Conservation (phyloP, 805 yeast species). For the Soucietia sequanensis region DNA sequence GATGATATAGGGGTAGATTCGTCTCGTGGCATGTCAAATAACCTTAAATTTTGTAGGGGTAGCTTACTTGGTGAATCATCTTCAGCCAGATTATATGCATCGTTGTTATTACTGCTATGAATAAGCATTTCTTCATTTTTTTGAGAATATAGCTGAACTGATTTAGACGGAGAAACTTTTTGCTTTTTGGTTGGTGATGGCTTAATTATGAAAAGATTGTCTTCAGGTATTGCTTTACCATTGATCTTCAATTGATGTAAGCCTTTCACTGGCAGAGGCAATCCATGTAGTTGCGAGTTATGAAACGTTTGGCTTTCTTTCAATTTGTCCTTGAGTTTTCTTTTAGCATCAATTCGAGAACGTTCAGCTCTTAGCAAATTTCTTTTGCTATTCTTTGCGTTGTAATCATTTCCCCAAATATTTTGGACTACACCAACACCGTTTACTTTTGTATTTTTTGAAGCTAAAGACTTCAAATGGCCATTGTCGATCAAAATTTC, state of each 20-base stretch:
- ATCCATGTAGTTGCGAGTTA: constrained; percentile 1
- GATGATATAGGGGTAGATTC: constrained; percentile 22
- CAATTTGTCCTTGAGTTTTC: constrained; percentile 14
- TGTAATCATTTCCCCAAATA: constrained; percentile 40
- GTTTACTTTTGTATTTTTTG: constrained; percentile 5
- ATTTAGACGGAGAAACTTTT: constrained; percentile 5
- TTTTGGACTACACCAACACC: constrained; percentile 16
- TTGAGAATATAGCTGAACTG: neutral
- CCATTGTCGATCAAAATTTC: constrained; percentile 65
- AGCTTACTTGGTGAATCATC: neutral
- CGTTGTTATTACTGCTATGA: too few species aligned
- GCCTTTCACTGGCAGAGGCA: neutral
- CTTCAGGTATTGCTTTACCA: constrained; percentile 8
- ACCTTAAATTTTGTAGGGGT: neutral
- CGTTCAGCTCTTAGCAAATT: constrained; percentile 8
- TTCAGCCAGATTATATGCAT: too few species aligned
- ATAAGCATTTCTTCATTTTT: too few species aligned
- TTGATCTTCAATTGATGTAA: neutral
- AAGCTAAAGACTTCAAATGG: constrained; percentile 52
- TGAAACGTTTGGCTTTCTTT: constrained; percentile 15
- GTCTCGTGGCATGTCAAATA: too few species aligned
- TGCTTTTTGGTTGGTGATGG: constrained; percentile 30
- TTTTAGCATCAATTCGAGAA: constrained; percentile 8
- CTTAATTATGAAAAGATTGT: constrained; percentile 23
- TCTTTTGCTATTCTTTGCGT: constrained; percentile 14